Base-by-base conservation (phyloP, 768 basidiomycete species). In the Amanita brunnescens region DNA sequence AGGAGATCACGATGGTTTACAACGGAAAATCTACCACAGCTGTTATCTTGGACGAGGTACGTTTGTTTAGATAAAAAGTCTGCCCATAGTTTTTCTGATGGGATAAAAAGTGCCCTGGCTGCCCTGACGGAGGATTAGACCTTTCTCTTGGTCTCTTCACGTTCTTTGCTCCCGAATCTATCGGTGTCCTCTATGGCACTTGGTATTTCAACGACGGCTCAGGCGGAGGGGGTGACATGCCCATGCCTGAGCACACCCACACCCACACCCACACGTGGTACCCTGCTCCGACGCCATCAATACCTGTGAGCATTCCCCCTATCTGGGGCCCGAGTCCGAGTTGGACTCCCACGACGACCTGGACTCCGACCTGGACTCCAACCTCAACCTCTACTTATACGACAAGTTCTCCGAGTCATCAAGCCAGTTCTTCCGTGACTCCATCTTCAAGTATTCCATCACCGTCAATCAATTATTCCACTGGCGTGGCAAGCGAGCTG, bases 111-210 rank as follows among this genome's bases (percentile, higher is more conserved):
- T 88, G 87, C 62, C 78, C 80, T 40, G 77, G 74, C 16, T 91
- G 88, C 61, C 78, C 79, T 21, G 74, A 62, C 30, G 75, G 73
- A 23, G 87, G 78, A 37, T 75, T 90, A 23, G 89, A 91, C 67
- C 69, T 90, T 50, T 81, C 81, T 23, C 59, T 65, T 12, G 80
- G 81, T 47, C 73, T 91, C 42, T 91, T 91, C 67, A 52, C 65
- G 24, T 77, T 68, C 71, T 87, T 91, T 59, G 78, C 75, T 3
- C 7, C 58, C 16, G 58, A 70, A 41, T 59, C 59, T 34, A 62
- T 37, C 1, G 88, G 87, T 38, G 76, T 84, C 5, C 58, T 90
- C 46, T 75, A 74, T 55, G 84, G 81, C 44, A 57, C 62, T 6
- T 91, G 87, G 87, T 71, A 62, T 55, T 83, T 70, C 68, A 66